A percentile compares a stretch with the other conserved stretches of the same genome.
phyloP scores from a whole-genome alignment of 352 stramenopile species.

The Phytopythium montanum region DNA sequence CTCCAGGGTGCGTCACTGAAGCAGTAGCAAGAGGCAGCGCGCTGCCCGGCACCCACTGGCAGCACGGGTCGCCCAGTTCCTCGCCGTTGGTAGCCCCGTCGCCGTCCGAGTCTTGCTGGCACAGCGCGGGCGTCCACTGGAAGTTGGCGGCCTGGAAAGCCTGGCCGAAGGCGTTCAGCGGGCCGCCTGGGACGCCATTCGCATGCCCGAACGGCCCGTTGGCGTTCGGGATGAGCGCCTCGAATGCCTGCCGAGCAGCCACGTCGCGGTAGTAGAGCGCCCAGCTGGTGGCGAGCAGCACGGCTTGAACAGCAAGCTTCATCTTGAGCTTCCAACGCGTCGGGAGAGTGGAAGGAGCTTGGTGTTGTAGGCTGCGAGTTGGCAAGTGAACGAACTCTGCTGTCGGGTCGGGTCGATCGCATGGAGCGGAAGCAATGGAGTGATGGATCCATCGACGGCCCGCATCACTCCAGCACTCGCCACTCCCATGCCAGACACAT shows the following conservation, averaged over 20 bases:
- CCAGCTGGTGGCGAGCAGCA: slow-evolving; percentile 6
- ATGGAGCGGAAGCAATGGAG: not conserved
- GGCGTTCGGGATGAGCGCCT: slow-evolving; percentile 60
- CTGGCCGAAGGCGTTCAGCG: slow-evolving; percentile 56
- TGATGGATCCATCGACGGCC: no score
- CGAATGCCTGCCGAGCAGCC: slow-evolving; percentile 37
- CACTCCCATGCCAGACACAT: not conserved
- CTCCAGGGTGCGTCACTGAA: slow-evolving; percentile 30
- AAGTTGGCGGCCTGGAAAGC: slow-evolving; percentile 36
- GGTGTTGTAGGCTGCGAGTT: not conserved
- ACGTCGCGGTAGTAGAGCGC: not conserved
- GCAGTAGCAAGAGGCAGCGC: slow-evolving; percentile 4
- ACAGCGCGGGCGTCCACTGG: slow-evolving; percentile 56
- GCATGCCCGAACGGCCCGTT: slow-evolving; percentile 51
- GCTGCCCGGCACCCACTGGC: slow-evolving; percentile 38
- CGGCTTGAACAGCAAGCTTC: slow-evolving; percentile 5
- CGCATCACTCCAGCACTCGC: not conserved
- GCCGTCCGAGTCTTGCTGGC: slow-evolving; percentile 59
- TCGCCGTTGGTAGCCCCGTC: slow-evolving; percentile 87
- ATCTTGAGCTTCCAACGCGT: not conserved
- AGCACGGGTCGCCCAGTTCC: slow-evolving; percentile 88
- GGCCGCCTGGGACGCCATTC: slow-evolving; percentile 39
- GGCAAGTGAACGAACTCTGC: not conserved
- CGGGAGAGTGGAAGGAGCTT: not conserved
- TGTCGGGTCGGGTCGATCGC: not conserved